Conservation (phyloP, 176 grass and related monocot species). For the Sorghum bicolor region Sorghum_bicolor_NCBIv3 NC_012870.2:75554001-75554500, state of each 20-base stretch:
- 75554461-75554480: background rate
- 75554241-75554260: slow-evolving; percentile 1
- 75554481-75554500: background rate
- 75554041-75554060: slow-evolving; percentile 60
- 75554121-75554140: slow-evolving; percentile 69
- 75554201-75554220: slow-evolving; percentile 26
- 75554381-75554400: slow-evolving; percentile 1
- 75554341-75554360: slow-evolving; percentile 51
- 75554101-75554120: slow-evolving; percentile 73
- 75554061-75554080: slow-evolving; percentile 67
- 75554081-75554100: slow-evolving; percentile 69
- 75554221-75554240: background rate
- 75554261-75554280: slow-evolving; percentile 47
- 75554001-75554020: background rate
- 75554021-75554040: slow-evolving; percentile 33
- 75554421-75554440: slow-evolving; percentile 4
- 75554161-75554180: slow-evolving; percentile 41
- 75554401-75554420: slow-evolving; percentile 20
- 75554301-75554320: slow-evolving; percentile 67
- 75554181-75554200: slow-evolving; percentile 52
- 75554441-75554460: slow-evolving; percentile 2
- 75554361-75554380: slow-evolving; percentile 69
- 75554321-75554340: slow-evolving; percentile 70
- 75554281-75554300: slow-evolving; percentile 66
- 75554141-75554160: slow-evolving; percentile 57